phyloP scores from a whole-genome alignment of 2,329 filamentous ascomycete species.

The Daldinia eschscholtzii region DNA sequence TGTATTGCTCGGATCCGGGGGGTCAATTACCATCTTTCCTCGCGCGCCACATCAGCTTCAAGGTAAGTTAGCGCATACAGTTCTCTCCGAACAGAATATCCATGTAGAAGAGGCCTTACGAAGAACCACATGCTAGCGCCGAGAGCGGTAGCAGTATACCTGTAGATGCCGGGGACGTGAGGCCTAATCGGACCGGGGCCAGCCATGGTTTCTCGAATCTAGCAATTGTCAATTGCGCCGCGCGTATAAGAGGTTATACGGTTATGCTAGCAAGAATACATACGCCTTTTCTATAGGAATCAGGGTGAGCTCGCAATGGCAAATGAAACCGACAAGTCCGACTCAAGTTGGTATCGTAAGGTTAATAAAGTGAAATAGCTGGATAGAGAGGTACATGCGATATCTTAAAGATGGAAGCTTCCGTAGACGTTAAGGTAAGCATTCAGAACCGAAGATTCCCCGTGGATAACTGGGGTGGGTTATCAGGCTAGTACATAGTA shows the following conservation, averaged over 20 bases:
- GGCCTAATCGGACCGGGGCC: conserved; percentile 53
- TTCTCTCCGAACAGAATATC: background rate
- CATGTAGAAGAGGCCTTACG: conserved; percentile 66
- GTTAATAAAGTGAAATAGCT: conserved; percentile 10
- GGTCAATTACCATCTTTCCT: conserved; percentile 85
- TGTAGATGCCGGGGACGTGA: conserved; percentile 75
- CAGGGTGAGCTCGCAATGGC: conserved; percentile 19
- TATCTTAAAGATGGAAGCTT: background rate
- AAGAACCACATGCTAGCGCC: conserved; percentile 99
- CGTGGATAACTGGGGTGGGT: background rate
- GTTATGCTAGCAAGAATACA: background rate
- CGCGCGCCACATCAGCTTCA: conserved; percentile 93
- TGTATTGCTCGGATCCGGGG: conserved; percentile 24
- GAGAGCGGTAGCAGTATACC: conserved; percentile 86
- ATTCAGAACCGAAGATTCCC: conserved; percentile 5
- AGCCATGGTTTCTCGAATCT: conserved; percentile 53
- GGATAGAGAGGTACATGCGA: background rate
- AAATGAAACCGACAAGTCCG: conserved; percentile 5
- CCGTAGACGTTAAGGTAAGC: conserved; percentile 4
- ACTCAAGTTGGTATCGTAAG: conserved; percentile 25
- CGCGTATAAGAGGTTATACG: background rate
- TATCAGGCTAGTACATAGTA: background rate
- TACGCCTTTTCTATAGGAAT: conserved; percentile 18
- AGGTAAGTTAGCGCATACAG: conserved; percentile 30
- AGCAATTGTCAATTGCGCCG: conserved; percentile 11